phyloP scores from a whole-genome alignment of 148 eudicot genomes.

The Fallopia convolvulus region DNA sequence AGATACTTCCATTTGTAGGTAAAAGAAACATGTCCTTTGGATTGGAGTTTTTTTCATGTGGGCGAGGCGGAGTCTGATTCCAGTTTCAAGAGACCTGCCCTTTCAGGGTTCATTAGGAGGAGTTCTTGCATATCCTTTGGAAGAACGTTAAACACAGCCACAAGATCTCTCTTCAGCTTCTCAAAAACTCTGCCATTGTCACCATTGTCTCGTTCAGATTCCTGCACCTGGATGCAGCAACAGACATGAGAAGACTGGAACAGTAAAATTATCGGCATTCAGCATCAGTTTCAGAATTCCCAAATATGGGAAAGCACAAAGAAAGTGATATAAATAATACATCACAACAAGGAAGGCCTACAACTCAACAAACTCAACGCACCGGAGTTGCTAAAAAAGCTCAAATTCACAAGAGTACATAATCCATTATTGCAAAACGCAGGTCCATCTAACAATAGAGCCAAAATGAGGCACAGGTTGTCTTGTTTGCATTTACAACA shows the following conservation, averaged over 20 bases:
- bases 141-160: constrained; percentile 57
- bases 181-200: constrained; percentile 16
- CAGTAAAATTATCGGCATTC: neutral
- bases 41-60: neutral
- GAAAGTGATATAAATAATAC: neutral
- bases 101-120: constrained; percentile 71
- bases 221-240: constrained; percentile 23
- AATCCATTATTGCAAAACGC: neutral
- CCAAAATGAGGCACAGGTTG: neutral
- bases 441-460: neutral
- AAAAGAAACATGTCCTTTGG: neutral
- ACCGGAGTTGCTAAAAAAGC: neutral
- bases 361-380: neutral
- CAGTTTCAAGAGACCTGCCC: constrained; percentile 40
- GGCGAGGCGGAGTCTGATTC: neutral
- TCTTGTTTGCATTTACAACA: neutral
- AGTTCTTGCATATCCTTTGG: constrained; percentile 77
- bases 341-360: neutral
- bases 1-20: neutral
- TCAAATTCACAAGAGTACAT: neutral
- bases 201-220: constrained; percentile 24
- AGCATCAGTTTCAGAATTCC: neutral
- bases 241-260: neutral
- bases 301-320: neutral
- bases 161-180: constrained; percentile 76